These are phyloP conservation scores for Fusarium annulatum DNA, from an alignment of 2,329 filamentous ascomycete genomes.

Conservation along the genomic window DNA sequence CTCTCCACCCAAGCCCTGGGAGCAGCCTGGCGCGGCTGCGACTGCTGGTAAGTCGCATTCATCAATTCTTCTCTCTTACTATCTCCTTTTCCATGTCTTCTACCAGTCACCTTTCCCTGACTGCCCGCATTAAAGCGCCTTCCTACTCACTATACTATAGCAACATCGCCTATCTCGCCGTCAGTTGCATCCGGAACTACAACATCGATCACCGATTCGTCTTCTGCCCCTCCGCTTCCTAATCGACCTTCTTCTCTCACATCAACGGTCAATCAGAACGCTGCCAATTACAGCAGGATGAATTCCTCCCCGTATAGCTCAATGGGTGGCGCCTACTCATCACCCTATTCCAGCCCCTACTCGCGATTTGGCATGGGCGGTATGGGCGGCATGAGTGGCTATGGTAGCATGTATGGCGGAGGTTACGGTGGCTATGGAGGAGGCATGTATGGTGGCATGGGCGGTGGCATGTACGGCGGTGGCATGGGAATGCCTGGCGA, in stretches of 20 bases:
- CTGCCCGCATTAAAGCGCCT: constrained; percentile 35
- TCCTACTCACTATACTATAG: constrained; percentile 38
- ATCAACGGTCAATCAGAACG: constrained; percentile 86
- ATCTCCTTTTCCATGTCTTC: neutral
- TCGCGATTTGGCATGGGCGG: constrained; percentile 53
- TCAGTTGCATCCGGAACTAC: constrained; percentile 55
- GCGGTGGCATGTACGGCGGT: constrained; percentile 55
- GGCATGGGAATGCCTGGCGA: constrained; percentile 75
- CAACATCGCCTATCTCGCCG: constrained; percentile 57
- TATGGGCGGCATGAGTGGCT: constrained; percentile 15
- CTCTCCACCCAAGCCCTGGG: constrained; percentile 98
- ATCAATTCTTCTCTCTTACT: constrained; percentile 3
- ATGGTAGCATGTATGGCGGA: constrained; percentile 43
- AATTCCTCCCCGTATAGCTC: constrained; percentile 64
- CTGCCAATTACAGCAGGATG: constrained; percentile 79
- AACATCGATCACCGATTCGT: constrained; percentile 50
- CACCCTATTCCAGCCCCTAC: constrained; percentile 56
- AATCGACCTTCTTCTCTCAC: constrained; percentile 82
- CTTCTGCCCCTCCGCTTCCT: constrained; percentile 76
- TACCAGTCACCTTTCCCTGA: neutral
- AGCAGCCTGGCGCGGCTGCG: constrained; percentile 75
- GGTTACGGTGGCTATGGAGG: constrained; percentile 55
- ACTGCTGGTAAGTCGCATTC: constrained; percentile 59
- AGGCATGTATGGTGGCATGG: constrained; percentile 55
- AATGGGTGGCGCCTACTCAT: constrained; percentile 56